A percentile compares a stretch with the other conserved stretches of the same genome.
phyloP scores from a whole-genome alignment of 2,329 filamentous ascomycete species.

The Aspergillus cejpii region DNA sequence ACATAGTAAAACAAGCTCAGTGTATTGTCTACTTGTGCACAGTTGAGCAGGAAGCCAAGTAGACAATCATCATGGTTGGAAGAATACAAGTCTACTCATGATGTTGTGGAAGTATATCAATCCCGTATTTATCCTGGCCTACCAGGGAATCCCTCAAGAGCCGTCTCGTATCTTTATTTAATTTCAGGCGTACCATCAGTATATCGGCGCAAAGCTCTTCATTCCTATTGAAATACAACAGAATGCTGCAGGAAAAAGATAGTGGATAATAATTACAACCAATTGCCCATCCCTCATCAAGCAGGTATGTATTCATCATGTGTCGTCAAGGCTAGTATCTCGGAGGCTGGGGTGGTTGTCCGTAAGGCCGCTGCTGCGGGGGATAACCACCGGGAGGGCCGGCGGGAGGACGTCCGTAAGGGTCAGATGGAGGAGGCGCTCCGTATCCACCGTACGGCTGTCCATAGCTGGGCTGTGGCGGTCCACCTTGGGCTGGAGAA shows the following conservation, averaged over 20 bases:
- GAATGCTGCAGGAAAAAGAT: too few species aligned
- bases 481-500: constrained; percentile 7
- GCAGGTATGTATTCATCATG: background rate
- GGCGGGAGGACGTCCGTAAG: background rate
- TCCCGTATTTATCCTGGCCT: background rate
- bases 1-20: too few species aligned
- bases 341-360: constrained; percentile 20
- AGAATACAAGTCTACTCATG: background rate
- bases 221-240: too few species aligned
- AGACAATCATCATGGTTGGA: background rate
- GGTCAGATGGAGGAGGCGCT: constrained; percentile 7
- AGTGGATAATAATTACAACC: background rate
- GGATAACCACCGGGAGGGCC: constrained; percentile 13
- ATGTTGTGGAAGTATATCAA: background rate
- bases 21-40: too few species aligned
- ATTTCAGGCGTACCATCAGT: background rate
- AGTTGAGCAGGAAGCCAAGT: too few species aligned
- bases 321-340: constrained; percentile 21
- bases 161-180: background rate
- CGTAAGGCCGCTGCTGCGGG: constrained; percentile 17
- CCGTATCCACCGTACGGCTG: constrained; percentile 23
- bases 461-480: constrained; percentile 17
- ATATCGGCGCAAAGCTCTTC: too few species aligned
- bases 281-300: background rate
- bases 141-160: background rate